These are phyloP conservation scores for Leccinum griseonigrum DNA, from an alignment of 1,284 basidiomycete genomes.

Conservation along the genomic window DNA sequence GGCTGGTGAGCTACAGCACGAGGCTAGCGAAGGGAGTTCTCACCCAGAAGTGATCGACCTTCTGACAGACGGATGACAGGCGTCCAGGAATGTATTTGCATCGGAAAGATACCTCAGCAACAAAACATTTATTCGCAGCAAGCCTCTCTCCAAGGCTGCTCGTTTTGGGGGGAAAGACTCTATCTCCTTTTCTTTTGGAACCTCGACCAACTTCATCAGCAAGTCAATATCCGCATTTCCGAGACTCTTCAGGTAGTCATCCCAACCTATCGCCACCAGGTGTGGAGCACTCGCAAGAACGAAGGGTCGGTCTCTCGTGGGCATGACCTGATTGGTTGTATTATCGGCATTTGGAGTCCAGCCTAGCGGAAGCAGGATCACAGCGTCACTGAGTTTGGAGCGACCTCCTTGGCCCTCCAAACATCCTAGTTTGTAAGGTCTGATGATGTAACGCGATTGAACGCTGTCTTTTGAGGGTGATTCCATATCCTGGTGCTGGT, in stretches of 20 bases:
- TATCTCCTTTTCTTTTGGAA: neutral
- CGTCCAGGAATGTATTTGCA: slow-evolving; percentile 5
- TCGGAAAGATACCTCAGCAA: slow-evolving; percentile 1
- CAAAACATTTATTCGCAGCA: neutral
- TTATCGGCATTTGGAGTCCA: neutral
- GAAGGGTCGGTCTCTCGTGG: no score
- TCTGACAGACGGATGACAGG: slow-evolving; percentile 3
- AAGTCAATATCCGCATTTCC: neutral
- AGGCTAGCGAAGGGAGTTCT: neutral
- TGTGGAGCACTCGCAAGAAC: neutral
- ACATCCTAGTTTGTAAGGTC: neutral
- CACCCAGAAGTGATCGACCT: slow-evolving; percentile 2
- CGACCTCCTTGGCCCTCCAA: neutral
- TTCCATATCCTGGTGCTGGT: neutral
- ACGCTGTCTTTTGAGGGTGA: neutral
- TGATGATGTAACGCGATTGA: neutral
- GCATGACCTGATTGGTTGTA: no score
- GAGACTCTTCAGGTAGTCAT: neutral
- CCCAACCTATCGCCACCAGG: neutral
- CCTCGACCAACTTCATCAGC: slow-evolving; percentile 1
- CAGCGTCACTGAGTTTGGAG: neutral
- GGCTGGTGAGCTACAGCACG: neutral
- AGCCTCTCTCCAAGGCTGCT: slow-evolving; percentile 2
- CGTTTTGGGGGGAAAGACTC: neutral
- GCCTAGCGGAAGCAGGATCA: neutral